Evolutionary conservation across 2,329 filamentous ascomycete genomes (phyloP).

Genomic region (Beauveria scarabaeidicola): DNA sequence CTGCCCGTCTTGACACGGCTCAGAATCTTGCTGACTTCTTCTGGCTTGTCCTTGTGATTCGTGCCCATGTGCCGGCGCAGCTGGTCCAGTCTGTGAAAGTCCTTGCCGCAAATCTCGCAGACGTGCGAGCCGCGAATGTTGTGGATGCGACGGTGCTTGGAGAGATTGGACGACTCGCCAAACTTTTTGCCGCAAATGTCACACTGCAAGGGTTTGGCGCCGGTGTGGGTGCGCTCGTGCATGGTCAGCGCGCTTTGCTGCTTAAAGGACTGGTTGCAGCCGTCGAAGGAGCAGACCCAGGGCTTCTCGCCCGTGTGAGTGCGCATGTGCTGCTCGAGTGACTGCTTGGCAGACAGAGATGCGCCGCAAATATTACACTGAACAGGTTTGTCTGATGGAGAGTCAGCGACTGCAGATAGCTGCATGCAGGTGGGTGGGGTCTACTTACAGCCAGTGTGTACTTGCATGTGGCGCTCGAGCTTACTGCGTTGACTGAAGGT

Average conservation of each 20-base stretch:
- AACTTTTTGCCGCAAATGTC: slow-evolving; percentile 51
- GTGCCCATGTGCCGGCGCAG: slow-evolving; percentile 43
- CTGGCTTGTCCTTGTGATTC: slow-evolving; percentile 24
- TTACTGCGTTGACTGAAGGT: slow-evolving; percentile 54
- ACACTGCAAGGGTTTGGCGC: slow-evolving; percentile 53
- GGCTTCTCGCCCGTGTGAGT: slow-evolving; percentile 60
- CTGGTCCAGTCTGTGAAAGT: slow-evolving; percentile 53
- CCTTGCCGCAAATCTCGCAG: slow-evolving; percentile 46
- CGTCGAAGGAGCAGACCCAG: slow-evolving; percentile 43
- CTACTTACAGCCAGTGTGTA: slow-evolving; percentile 55
- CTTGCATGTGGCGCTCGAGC: slow-evolving; percentile 56
- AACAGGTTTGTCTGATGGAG: slow-evolving; percentile 46
- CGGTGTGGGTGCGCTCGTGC: slow-evolving; percentile 58
- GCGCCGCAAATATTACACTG: slow-evolving; percentile 47
- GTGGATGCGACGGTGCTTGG: slow-evolving; percentile 57
- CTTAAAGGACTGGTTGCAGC: slow-evolving; percentile 52
- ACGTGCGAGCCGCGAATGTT: slow-evolving; percentile 41
- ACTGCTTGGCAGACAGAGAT: slow-evolving; percentile 57
- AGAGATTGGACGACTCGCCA: slow-evolving; percentile 57
- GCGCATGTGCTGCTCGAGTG: slow-evolving; percentile 57
- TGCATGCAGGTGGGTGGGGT: background rate
- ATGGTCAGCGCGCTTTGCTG: slow-evolving; percentile 63
- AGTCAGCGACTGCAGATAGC: slow-evolving; percentile 4
- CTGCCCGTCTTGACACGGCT: slow-evolving; percentile 12
- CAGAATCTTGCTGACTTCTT: slow-evolving; percentile 15